phyloP scores from a whole-genome alignment of 2,329 filamentous ascomycete species.

The Xenosphaeropsis pyriputrescens region DNA sequence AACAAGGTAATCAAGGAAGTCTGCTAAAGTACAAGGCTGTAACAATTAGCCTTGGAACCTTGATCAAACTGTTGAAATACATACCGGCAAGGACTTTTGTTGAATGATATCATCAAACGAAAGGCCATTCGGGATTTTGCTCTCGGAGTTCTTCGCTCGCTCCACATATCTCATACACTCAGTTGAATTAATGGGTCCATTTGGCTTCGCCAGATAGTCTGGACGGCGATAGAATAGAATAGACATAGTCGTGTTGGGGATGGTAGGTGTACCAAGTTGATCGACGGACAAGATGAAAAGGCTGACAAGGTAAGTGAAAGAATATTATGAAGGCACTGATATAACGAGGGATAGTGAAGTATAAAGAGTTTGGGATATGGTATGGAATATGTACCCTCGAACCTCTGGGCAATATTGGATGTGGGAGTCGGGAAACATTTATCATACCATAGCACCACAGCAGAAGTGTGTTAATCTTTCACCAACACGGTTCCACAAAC shows the following conservation, averaged over 20 bases:
- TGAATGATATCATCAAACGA: slow-evolving; percentile 63
- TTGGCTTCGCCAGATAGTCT: slow-evolving; percentile 10
- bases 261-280: background rate
- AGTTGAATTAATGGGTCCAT: slow-evolving; percentile 9
- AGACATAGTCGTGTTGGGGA: slow-evolving; percentile 10
- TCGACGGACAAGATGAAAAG: no score
- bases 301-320: no score
- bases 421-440: no score
- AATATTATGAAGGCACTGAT: no score
- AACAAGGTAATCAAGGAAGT: slow-evolving; percentile 76
- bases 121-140: slow-evolving; percentile 55
- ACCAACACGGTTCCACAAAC: no score
- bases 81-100: slow-evolving; percentile 65
- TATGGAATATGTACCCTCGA: no score
- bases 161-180: slow-evolving; percentile 13
- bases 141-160: slow-evolving; percentile 12
- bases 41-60: no score
- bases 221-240: slow-evolving; percentile 17
- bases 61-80: slow-evolving; percentile 17
- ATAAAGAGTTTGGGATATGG: no score
- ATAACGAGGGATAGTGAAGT: no score
- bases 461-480: no score
- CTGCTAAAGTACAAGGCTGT: slow-evolving; percentile 62
- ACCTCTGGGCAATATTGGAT: no score
- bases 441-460: no score